A percentile compares a stretch with the other conserved stretches of the same genome.
Conservation (phyloP, 2,329 filamentous ascomycete genomes). For the Fusarium brachygibbosum region DNA sequence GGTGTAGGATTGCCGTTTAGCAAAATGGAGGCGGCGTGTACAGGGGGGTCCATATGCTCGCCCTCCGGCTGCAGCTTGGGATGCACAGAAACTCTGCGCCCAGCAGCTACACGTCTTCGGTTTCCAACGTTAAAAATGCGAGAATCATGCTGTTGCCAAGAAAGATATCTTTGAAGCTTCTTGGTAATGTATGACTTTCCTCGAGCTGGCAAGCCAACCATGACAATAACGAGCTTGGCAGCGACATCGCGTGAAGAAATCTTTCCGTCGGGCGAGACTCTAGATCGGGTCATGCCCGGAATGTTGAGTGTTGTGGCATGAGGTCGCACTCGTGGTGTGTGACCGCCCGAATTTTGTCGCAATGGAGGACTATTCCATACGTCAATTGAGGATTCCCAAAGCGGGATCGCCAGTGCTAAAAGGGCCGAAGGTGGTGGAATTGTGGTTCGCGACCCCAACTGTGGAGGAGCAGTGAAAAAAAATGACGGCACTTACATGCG, state of each 20-base stretch:
- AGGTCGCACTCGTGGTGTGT: constrained; percentile 81
- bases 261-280: constrained; percentile 93
- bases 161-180: constrained; percentile 94
- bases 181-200: constrained; percentile 99
- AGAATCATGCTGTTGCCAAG: constrained; percentile 97
- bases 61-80: constrained; percentile 54
- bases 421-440: constrained; percentile 42
- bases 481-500: constrained; percentile 64
- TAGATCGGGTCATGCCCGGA: constrained; percentile 93
- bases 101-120: constrained; percentile 83
- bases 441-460: constrained; percentile 40
- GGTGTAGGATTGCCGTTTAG: constrained; percentile 66
- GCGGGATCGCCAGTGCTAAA: constrained; percentile 38
- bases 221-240: constrained; percentile 96
- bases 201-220: constrained; percentile 95
- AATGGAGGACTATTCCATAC: constrained; percentile 69
- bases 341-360: constrained; percentile 79
- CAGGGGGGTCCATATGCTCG: constrained; percentile 60
- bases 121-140: constrained; percentile 98
- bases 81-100: constrained; percentile 59
- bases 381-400: constrained; percentile 39
- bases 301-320: constrained; percentile 97
- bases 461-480: constrained; percentile 20
- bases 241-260: constrained; percentile 95
- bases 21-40: constrained; percentile 69